Evolutionary conservation across 2,329 filamentous ascomycete genomes (phyloP).

Genomic region (Stemphylium lycopersici): DNA sequence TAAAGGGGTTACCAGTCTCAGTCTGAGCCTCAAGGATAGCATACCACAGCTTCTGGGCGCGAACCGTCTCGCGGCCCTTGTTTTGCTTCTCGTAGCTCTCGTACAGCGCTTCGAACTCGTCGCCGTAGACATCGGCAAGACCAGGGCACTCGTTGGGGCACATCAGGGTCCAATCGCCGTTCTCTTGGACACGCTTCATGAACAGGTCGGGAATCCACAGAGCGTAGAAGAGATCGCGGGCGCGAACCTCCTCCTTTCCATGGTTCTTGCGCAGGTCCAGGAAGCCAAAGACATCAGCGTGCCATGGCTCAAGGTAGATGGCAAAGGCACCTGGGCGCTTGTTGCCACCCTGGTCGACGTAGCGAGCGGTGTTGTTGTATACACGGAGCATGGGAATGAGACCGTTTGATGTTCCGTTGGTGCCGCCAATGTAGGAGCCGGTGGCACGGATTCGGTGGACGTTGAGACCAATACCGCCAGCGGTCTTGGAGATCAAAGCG

Average conservation of each 20-base stretch:
- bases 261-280: conserved; percentile 99
- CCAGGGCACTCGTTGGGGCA: conserved; percentile 96
- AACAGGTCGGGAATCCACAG: conserved; percentile 99
- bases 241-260: conserved; percentile 96
- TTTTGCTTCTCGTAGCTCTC: conserved; percentile 87
- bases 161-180: conserved; percentile 96
- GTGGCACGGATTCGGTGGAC: conserved; percentile 96
- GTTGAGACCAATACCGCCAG: conserved; percentile 96
- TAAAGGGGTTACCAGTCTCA: conserved; percentile 98
- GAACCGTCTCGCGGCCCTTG: conserved; percentile 86
- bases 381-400: conserved; percentile 97
- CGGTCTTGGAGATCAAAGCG: conserved; percentile 99
- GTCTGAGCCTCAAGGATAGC: conserved; percentile 97
- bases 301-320: conserved; percentile 99
- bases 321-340: conserved; percentile 98
- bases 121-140: conserved; percentile 93
- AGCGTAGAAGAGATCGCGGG: conserved; percentile 95
- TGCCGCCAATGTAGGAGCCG: conserved; percentile 96
- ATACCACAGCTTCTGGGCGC: conserved; percentile 99
- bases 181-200: conserved; percentile 99
- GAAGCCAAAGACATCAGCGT: conserved; percentile 96
- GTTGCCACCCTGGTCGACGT: conserved; percentile 98
- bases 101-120: conserved; percentile 95
- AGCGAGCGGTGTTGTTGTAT: conserved; percentile 98
- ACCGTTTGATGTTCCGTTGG: conserved; percentile 97